These are phyloP conservation scores for Phytopythium chamaehyphon DNA, from an alignment of 352 stramenopile species.

Conservation along the genomic window DNA sequence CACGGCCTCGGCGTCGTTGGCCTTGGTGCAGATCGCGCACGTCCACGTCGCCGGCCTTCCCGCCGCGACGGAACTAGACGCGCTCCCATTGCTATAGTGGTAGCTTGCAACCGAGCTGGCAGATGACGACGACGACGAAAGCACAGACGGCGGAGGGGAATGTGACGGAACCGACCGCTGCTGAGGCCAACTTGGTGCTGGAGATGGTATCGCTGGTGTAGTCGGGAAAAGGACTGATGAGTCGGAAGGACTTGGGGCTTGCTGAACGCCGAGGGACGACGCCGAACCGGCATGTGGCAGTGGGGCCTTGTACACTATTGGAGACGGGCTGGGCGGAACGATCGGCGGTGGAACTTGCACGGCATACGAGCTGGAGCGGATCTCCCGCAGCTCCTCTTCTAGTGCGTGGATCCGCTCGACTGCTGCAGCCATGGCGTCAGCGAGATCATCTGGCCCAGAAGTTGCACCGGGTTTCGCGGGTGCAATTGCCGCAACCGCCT, in stretches of 20 bases:
- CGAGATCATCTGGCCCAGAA: constrained; percentile 41
- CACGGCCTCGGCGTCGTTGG: constrained; percentile 33
- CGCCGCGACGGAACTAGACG: neutral
- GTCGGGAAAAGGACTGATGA: neutral
- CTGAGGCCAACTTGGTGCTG: too few relatives aligned
- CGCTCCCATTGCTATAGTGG: constrained; percentile 1
- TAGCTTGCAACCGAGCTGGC: neutral
- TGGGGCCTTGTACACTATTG: constrained; percentile 4
- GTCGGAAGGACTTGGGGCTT: neutral
- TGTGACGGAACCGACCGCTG: too few relatives aligned
- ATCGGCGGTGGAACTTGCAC: constrained; percentile 6
- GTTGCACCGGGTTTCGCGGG: neutral
- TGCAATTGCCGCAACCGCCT: neutral
- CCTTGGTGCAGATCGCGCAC: constrained; percentile 73
- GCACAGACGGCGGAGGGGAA: too few relatives aligned
- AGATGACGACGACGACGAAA: neutral
- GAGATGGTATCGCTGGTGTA: neutral
- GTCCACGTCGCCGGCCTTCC: constrained; percentile 35
- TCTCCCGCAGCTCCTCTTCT: constrained; percentile 47
- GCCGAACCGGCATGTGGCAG: neutral
- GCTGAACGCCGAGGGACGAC: neutral
- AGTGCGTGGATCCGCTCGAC: constrained; percentile 40
- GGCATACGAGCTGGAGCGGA: constrained; percentile 5
- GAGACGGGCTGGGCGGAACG: constrained; percentile 4
- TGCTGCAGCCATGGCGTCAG: constrained; percentile 48